Evolutionary conservation across 306 rosid species (phyloP).

Genomic region (Fagus sylvatica): DNA sequence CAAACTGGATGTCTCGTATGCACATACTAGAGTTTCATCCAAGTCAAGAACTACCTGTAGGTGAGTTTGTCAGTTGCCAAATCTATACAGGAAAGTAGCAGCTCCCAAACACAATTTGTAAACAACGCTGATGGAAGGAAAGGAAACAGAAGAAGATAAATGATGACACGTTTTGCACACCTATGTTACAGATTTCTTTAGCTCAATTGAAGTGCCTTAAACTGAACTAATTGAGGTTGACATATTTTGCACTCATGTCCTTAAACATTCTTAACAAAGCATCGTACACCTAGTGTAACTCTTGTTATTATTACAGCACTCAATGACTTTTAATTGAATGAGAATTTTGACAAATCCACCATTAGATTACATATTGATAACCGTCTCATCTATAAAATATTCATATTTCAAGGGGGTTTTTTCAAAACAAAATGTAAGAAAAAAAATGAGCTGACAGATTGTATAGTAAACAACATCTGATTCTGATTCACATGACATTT

Average conservation of each 20-base stretch:
- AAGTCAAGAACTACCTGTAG: constrained; percentile 91
- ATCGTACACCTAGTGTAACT: not conserved
- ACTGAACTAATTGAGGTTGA: not conserved
- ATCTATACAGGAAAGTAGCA: not conserved
- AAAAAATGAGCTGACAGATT: too few species aligned
- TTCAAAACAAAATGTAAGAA: too few species aligned
- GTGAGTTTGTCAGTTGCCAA: constrained; percentile 10
- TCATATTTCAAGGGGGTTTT: too few species aligned
- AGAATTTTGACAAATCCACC: too few species aligned
- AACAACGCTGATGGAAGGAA: not conserved
- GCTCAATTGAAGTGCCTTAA: not conserved
- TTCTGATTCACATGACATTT: too few species aligned
- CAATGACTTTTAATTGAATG: too few species aligned
- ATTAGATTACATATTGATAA: too few species aligned
- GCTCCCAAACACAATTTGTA: not conserved
- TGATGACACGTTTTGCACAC: not conserved
- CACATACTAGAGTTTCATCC: constrained; percentile 88
- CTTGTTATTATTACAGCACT: too few species aligned
- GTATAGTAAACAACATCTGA: too few species aligned
- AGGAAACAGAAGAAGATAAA: not conserved
- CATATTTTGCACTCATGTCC: constrained; percentile 3
- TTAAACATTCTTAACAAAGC: not conserved
- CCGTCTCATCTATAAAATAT: too few species aligned
- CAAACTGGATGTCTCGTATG: constrained; percentile 80
- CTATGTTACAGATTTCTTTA: not conserved